Evolutionary conservation across 2,329 filamentous ascomycete genomes (phyloP).

Genomic region (Amphichorda felina): DNA sequence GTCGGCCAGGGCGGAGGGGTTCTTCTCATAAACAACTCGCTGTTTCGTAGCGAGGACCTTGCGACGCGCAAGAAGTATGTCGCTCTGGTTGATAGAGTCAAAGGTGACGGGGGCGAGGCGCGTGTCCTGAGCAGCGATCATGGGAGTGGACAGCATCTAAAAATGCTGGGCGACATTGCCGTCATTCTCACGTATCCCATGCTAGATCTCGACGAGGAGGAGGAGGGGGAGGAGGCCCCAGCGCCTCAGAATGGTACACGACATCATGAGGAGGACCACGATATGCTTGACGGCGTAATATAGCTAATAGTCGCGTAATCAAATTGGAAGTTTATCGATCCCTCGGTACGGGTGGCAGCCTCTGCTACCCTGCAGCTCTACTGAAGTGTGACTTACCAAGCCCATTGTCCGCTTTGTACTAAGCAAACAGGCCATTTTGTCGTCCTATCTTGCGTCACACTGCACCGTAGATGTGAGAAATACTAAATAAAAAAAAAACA

Average conservation of each 20-base stretch:
- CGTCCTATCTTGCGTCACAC: no score
- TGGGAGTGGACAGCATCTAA: slow-evolving; percentile 79
- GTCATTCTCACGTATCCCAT: slow-evolving; percentile 86
- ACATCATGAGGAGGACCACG: slow-evolving; percentile 14
- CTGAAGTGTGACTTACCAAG: no score
- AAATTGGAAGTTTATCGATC: no score
- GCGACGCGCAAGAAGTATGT: slow-evolving; percentile 71
- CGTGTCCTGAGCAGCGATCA: slow-evolving; percentile 86
- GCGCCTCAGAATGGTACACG: slow-evolving; percentile 2
- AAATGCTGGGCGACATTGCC: slow-evolving; percentile 76
- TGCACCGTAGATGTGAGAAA: no score
- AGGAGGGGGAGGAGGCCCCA: slow-evolving; percentile 7
- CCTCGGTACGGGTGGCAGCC: no score
- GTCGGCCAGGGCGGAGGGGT: slow-evolving; percentile 79
- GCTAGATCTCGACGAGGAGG: slow-evolving; percentile 51
- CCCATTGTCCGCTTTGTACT: no score
- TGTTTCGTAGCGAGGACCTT: slow-evolving; percentile 78
- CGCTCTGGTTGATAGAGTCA: slow-evolving; percentile 75
- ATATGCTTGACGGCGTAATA: slow-evolving; percentile 20
- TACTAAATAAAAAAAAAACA: no score
- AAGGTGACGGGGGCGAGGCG: slow-evolving; percentile 75
- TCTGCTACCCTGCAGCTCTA: no score
- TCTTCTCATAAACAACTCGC: slow-evolving; percentile 72
- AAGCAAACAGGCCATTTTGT: no score
- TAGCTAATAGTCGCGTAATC: no score